These are phyloP conservation scores for Eucalyptus globulus DNA, from an alignment of 345 rosid genomes.

Conservation along the genomic window DNA sequence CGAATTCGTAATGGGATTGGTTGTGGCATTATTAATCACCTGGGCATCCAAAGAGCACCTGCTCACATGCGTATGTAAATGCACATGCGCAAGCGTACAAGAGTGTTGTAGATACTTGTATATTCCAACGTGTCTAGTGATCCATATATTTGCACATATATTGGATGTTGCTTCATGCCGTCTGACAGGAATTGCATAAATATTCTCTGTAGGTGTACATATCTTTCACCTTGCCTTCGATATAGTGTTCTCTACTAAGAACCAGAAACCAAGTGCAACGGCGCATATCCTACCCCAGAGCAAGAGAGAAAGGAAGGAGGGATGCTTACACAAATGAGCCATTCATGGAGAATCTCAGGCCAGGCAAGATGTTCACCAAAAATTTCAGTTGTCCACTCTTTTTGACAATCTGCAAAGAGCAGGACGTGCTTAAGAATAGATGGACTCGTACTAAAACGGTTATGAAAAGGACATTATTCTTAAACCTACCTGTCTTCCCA, in stretches of 20 bases:
- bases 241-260: neutral
- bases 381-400: constrained; percentile 59
- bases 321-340: constrained; percentile 57
- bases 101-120: neutral
- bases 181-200: neutral
- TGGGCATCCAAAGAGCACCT: neutral
- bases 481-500: constrained; percentile 70
- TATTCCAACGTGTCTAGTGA: neutral
- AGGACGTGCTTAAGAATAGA: neutral
- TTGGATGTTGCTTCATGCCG: neutral
- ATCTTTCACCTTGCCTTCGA: neutral
- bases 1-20: neutral
- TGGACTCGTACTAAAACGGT: neutral
- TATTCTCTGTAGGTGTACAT: neutral
- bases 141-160: neutral
- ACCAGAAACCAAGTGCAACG: neutral
- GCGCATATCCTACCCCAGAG: neutral
- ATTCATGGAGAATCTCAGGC: constrained; percentile 77
- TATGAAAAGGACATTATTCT: neutral
- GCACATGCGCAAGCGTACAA: neutral
- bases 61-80: neutral
- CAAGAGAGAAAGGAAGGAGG: neutral
- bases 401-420: constrained; percentile 34
- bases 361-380: constrained; percentile 52
- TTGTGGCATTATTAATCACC: neutral